Conservation (phyloP, 345 rosid species). For the Toxicodendron radicans region DNA sequence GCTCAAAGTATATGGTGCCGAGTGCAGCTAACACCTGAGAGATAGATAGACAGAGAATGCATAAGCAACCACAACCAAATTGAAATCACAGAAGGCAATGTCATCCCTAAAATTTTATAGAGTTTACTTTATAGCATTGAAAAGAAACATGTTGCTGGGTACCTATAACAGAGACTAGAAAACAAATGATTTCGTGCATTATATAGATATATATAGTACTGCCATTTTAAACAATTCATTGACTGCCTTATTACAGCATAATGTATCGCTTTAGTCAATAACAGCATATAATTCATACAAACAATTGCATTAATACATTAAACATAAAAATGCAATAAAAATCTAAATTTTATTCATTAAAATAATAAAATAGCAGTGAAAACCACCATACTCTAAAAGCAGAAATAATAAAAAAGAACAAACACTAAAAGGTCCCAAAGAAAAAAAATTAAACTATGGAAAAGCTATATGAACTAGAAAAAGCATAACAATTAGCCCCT, state of each 20-base stretch:
- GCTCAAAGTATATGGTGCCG: constrained; percentile 79
- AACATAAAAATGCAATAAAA: too few relatives aligned
- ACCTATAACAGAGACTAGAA: not conserved
- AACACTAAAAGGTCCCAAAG: not conserved
- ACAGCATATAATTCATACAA: too few relatives aligned
- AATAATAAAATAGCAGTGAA: not conserved
- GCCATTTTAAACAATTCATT: too few relatives aligned
- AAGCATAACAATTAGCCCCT: not conserved
- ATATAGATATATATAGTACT: too few relatives aligned
- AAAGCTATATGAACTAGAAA: not conserved
- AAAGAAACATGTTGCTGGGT: not conserved
- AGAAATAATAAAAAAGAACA: not conserved
- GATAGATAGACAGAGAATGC: constrained; percentile 20
- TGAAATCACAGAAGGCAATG: too few relatives aligned
- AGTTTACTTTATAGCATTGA: not conserved
- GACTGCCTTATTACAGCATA: too few relatives aligned
- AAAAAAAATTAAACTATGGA: not conserved
- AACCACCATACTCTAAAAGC: not conserved
- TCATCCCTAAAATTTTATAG: not conserved
- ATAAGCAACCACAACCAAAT: not conserved
- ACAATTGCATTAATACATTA: too few relatives aligned
- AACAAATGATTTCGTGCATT: not conserved
- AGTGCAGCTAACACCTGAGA: constrained; percentile 92
- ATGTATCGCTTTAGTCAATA: too few relatives aligned
- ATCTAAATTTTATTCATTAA: too few relatives aligned